phyloP scores from a whole-genome alignment of 805 yeast genomes.

The Schwanniomyces pseudopolymorphus region DNA sequence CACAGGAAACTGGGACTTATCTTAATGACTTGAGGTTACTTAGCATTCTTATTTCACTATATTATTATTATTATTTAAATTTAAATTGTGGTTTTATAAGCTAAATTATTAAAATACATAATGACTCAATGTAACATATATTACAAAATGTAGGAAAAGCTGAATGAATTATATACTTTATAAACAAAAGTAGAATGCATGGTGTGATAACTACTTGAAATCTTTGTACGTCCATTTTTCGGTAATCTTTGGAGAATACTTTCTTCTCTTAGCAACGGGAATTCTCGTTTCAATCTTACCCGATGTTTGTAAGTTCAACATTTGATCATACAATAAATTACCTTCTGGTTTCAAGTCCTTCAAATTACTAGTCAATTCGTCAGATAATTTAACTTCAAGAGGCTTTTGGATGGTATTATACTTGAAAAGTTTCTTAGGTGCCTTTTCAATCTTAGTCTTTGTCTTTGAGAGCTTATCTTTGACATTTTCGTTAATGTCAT shows the following conservation, averaged over 20 bases:
- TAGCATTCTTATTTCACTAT: background rate
- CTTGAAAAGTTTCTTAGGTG: slow-evolving; percentile 41
- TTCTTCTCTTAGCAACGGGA: slow-evolving; percentile 63
- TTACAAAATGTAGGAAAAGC: background rate
- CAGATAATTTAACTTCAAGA: slow-evolving; percentile 80
- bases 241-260: slow-evolving; percentile 70
- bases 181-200: background rate
- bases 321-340: slow-evolving; percentile 74
- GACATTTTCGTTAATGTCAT: slow-evolving; percentile 23
- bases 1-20: slow-evolving; percentile 45
- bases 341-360: slow-evolving; percentile 91
- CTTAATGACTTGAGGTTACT: slow-evolving; percentile 5
- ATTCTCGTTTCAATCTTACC: slow-evolving; percentile 88
- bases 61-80: slow-evolving; percentile 1
- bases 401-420: slow-evolving; percentile 42
- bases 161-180: background rate
- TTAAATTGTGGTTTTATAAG: background rate
- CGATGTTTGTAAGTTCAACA: slow-evolving; percentile 75
- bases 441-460: slow-evolving; percentile 19
- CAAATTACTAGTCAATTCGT: slow-evolving; percentile 83
- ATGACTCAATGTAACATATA: background rate
- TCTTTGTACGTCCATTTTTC: slow-evolving; percentile 95
- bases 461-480: slow-evolving; percentile 15
- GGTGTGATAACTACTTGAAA: slow-evolving; percentile 52
- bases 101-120: background rate